These are phyloP conservation scores for Ophiocordyceps australis DNA, from an alignment of 2,329 filamentous ascomycete genomes.

Conservation along the genomic window DNA sequence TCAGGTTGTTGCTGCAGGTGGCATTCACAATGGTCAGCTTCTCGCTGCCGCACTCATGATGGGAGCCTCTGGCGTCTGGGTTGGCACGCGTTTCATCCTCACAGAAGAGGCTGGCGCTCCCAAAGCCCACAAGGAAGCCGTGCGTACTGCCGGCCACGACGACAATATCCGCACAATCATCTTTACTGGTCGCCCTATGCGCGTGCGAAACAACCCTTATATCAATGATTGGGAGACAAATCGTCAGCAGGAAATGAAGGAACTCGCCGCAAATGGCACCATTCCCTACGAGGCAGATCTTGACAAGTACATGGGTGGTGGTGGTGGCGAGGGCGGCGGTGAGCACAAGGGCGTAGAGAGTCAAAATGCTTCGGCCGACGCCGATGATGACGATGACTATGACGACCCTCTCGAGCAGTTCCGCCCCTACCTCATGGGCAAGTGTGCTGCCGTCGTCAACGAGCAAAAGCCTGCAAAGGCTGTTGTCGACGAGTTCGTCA, in stretches of 20 bases:
- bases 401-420: constrained; percentile 87
- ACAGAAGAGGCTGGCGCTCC: constrained; percentile 88
- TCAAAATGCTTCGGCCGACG: constrained; percentile 42
- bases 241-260: constrained; percentile 76
- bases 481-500: constrained; percentile 87
- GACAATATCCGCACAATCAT: constrained; percentile 96
- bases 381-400: constrained; percentile 49
- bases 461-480: constrained; percentile 82
- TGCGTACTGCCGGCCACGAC: constrained; percentile 78
- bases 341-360: constrained; percentile 37
- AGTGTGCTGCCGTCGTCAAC: constrained; percentile 84
- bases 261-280: constrained; percentile 72
- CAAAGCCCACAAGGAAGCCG: constrained; percentile 86
- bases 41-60: constrained; percentile 84
- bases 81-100: constrained; percentile 90
- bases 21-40: constrained; percentile 82
- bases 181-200: constrained; percentile 90
- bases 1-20: constrained; percentile 83
- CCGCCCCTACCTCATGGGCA: constrained; percentile 87
- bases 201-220: constrained; percentile 85
- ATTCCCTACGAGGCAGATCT: constrained; percentile 92
- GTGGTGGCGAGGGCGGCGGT: constrained; percentile 35
- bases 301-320: constrained; percentile 53
- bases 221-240: constrained; percentile 95
- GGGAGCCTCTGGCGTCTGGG: constrained; percentile 84